These are phyloP conservation scores for Globisporangium alternatum DNA, from an alignment of 352 stramenopile species.

Conservation along the genomic window DNA sequence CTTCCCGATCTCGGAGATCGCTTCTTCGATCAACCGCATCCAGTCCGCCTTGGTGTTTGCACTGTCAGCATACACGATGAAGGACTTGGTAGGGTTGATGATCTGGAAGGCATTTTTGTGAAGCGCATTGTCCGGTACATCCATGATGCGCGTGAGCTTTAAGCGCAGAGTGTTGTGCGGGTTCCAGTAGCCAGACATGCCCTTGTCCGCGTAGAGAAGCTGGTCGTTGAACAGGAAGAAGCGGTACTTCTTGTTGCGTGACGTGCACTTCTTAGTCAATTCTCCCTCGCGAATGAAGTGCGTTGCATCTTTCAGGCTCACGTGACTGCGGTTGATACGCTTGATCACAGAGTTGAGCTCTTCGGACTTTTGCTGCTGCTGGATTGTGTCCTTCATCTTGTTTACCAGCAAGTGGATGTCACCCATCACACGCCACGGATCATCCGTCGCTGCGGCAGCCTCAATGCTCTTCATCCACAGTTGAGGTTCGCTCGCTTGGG, in stretches of 20 bases:
- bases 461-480: constrained; percentile 70
- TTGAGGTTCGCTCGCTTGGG: constrained; percentile 2
- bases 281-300: constrained; percentile 94
- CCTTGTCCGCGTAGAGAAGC: constrained; percentile 77
- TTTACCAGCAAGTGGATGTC: constrained; percentile 89
- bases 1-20: constrained; percentile 66
- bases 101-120: constrained; percentile 84
- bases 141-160: constrained; percentile 78
- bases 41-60: constrained; percentile 68
- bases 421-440: constrained; percentile 81
- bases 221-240: constrained; percentile 91
- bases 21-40: constrained; percentile 80
- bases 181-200: constrained; percentile 79
- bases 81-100: constrained; percentile 81
- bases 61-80: constrained; percentile 77
- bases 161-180: constrained; percentile 83
- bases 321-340: constrained; percentile 89
- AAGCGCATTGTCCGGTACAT: constrained; percentile 67
- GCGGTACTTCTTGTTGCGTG: constrained; percentile 78
- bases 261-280: constrained; percentile 93
- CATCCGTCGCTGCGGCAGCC: constrained; percentile 52
- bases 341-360: constrained; percentile 84
- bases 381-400: constrained; percentile 88
- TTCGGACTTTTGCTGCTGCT: constrained; percentile 76
- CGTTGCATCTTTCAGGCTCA: constrained; percentile 93